Evolutionary conservation across 2,329 filamentous ascomycete species (phyloP).

Genomic region (Biscogniauxia marginata): DNA sequence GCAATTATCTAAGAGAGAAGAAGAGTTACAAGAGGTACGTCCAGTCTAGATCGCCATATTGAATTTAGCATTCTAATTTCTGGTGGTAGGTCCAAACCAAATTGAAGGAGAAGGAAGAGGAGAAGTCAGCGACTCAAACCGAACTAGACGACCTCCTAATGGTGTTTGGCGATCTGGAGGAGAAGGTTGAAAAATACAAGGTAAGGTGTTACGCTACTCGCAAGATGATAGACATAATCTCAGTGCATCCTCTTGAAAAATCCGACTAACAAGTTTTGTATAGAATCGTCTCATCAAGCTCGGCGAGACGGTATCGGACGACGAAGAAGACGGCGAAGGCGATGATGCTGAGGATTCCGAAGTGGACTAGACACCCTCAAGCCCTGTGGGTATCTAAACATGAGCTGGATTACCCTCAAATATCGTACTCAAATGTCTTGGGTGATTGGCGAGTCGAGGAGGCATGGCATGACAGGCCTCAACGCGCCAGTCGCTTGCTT

Average conservation of each 20-base stretch:
- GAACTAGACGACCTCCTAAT: conserved; percentile 81
- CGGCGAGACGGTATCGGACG: conserved; percentile 72
- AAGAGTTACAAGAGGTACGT: conserved; percentile 34
- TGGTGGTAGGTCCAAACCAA: conserved; percentile 26
- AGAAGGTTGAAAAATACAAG: conserved; percentile 74
- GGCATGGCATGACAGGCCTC: not conserved
- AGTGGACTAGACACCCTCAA: conserved; percentile 27
- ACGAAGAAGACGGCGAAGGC: conserved; percentile 56
- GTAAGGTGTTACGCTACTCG: conserved; percentile 41
- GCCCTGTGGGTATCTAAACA: conserved; percentile 3
- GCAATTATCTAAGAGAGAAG: conserved; percentile 41
- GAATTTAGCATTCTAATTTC: conserved; percentile 12
- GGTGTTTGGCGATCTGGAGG: conserved; percentile 77
- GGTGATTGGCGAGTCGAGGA: conserved; percentile 8
- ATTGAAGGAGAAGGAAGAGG: conserved; percentile 54
- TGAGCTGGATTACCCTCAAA: conserved; percentile 4
- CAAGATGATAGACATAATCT: not conserved
- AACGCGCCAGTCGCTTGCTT: not conserved
- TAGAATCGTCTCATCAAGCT: conserved; percentile 62
- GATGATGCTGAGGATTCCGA: conserved; percentile 31
- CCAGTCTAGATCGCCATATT: conserved; percentile 2
- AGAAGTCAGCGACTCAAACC: conserved; percentile 62
- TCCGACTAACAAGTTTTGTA: conserved; percentile 18
- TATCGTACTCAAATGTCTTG: not conserved
- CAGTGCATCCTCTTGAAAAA: not conserved